phyloP scores from a whole-genome alignment of 495 filamentous ascomycete species.

The Peziza echinospora region DNA sequence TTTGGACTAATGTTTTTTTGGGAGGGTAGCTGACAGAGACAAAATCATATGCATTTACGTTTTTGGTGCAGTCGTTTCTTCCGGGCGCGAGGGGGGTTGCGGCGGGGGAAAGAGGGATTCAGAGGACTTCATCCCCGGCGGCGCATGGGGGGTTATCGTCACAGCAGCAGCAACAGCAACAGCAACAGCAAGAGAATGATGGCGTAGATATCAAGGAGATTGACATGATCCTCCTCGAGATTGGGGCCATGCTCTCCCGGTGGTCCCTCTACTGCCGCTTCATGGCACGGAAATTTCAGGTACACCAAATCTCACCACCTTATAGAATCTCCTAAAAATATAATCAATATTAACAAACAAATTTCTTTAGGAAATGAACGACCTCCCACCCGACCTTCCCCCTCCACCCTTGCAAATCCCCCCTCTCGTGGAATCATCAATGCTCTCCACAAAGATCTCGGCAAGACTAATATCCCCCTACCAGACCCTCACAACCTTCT shows the following conservation, averaged over 20 bases:
- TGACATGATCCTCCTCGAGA: constrained; percentile 65
- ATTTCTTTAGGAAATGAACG: too few species aligned
- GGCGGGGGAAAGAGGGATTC: neutral
- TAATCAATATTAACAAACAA: too few species aligned
- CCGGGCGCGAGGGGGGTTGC: constrained; percentile 27
- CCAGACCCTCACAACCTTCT: constrained; percentile 78
- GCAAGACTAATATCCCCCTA: constrained; percentile 54
- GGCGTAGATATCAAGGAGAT: constrained; percentile 89
- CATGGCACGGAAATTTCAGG: constrained; percentile 59
- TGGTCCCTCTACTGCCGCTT: constrained; percentile 90
- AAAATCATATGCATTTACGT: constrained; percentile 91
- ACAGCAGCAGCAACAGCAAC: too few species aligned
- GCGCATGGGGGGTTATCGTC: too few species aligned
- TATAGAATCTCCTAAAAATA: too few species aligned
- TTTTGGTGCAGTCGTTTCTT: constrained; percentile 79
- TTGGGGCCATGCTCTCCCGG: constrained; percentile 69
- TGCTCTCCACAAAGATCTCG: constrained; percentile 50
- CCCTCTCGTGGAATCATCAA: constrained; percentile 47
- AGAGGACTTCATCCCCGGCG: too few species aligned
- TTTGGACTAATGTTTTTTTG: neutral
- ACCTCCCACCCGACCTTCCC: too few species aligned
- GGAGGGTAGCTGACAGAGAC: constrained; percentile 76
- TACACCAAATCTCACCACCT: constrained; percentile 23
- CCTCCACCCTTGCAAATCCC: constrained; percentile 35
- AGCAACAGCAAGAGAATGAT: constrained; percentile 53